Base-by-base conservation (phyloP, 2,329 filamentous ascomycete genomes). In the Spiromastix sp. region DNA sequence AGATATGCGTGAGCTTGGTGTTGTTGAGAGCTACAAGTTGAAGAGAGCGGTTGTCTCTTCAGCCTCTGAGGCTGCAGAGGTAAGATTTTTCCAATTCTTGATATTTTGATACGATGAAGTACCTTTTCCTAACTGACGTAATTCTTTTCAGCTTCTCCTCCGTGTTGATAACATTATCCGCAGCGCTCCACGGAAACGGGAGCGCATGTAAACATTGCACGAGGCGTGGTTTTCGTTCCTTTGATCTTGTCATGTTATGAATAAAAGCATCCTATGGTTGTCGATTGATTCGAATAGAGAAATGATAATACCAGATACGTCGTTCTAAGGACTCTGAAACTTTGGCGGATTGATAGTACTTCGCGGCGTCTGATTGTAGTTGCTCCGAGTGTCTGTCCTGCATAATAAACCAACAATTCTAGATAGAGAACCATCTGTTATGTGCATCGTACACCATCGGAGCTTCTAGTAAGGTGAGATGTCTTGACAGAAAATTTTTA, bases 91-190 rank as follows among this genome's bases (percentile, higher is more conserved):
- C n/a, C 8, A 24, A 20, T 8, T 6, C 28, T 25, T 4, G 21
- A 6, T 20, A 5, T n/a, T 18, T 13, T 8, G 18, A 18, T 32
- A n/a, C n/a, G n/a, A n/a, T n/a, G n/a, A n/a, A n/a, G n/a, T n/a
- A n/a, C n/a, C n/a, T n/a, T n/a, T n/a, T 18, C 37, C 50, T 50
- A 44, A 50, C 40, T 6, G 5, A 9, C 5, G 32, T 37, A 4
- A 37, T 57, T 64, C 48, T 66, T 41, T 38, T 35, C 48, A 89
- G 83, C 70, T 96, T 46, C 73, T 98, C 44, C 70, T 98, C 46
- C 77, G 91, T 56, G 91, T 98, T 34, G 91, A 98, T 66, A 91
- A 96, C 62, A 98, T 98, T 60, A 96, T 98, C 59, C 80, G 89
- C 42, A 84, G 85, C 34, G 91, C 91, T 34, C 91, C 91, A 35